phyloP scores from a whole-genome alignment of 129 eudicot genomes.

The Helichrysum umbraculigerum region DNA sequence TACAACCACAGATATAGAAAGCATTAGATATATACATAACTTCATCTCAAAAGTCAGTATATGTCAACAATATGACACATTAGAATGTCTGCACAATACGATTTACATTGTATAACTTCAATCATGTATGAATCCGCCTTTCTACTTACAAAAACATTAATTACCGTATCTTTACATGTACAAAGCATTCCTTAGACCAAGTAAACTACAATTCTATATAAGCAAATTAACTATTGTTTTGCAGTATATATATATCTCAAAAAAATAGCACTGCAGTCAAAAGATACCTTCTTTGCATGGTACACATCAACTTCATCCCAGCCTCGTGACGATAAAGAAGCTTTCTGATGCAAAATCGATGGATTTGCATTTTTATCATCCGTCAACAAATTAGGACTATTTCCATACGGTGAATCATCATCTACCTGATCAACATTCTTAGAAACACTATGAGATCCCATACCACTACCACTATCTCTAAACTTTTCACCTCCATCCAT shows the following conservation, averaged over 20 bases:
- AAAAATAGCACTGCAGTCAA: neutral
- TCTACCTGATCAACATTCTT: slow-evolving; percentile 36
- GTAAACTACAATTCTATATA: neutral
- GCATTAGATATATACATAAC: slow-evolving; percentile 10
- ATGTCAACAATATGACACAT: neutral
- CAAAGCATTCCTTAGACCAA: neutral
- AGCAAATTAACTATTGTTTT: neutral
- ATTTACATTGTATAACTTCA: neutral
- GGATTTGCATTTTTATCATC: slow-evolving; percentile 40
- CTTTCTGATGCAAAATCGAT: slow-evolving; percentile 34
- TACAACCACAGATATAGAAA: slow-evolving; percentile 9
- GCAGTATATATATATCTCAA: slow-evolving; percentile 8
- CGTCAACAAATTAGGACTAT: slow-evolving; percentile 28
- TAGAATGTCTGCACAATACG: neutral
- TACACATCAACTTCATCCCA: slow-evolving; percentile 82
- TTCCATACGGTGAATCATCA: slow-evolving; percentile 70
- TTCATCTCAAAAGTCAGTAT: slow-evolving; percentile 18
- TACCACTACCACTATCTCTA: slow-evolving; percentile 12
- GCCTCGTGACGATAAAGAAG: slow-evolving; percentile 35
- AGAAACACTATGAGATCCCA: slow-evolving; percentile 28
- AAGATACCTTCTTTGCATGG: slow-evolving; percentile 71
- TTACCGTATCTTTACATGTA: neutral
- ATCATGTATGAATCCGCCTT: neutral
- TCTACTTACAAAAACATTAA: neutral
- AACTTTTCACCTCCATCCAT: slow-evolving; percentile 36